Evolutionary conservation across 768 basidiomycete genomes (phyloP).

Genomic region (Mycena chlorophos): DNA sequence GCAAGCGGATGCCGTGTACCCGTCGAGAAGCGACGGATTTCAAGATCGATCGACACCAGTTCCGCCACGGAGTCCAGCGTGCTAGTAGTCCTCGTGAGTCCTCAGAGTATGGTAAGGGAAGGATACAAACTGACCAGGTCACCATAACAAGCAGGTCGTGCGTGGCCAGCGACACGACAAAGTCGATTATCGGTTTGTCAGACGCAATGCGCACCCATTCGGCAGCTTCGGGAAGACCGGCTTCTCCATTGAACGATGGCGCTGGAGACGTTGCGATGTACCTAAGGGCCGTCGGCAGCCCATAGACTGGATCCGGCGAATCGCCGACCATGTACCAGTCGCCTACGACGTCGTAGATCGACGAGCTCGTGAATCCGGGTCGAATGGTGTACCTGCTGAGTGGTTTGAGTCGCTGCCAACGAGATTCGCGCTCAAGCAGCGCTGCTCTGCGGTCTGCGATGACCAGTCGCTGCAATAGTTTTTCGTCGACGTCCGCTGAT

Average conservation of each 20-base stretch:
- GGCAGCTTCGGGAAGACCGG: background rate
- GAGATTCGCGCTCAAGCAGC: too few species aligned
- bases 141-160: background rate
- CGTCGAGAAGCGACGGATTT: background rate
- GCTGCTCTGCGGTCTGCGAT: background rate
- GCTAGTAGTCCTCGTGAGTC: background rate
- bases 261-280: background rate
- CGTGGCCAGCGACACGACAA: background rate
- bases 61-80: background rate
- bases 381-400: background rate
- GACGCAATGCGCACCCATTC: background rate
- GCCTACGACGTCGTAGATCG: background rate
- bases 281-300: background rate
- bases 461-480: background rate
- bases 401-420: background rate
- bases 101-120: background rate
- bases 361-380: background rate
- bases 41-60: background rate
- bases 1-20: background rate
- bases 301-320: background rate
- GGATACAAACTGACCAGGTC: background rate
- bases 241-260: background rate
- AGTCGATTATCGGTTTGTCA: background rate
- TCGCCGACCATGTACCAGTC: background rate
- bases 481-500: conserved; percentile 1